These are phyloP conservation scores for Talaromyces sp. DNA, from an alignment of 2,329 filamentous ascomycete species.

Conservation along the genomic window DNA sequence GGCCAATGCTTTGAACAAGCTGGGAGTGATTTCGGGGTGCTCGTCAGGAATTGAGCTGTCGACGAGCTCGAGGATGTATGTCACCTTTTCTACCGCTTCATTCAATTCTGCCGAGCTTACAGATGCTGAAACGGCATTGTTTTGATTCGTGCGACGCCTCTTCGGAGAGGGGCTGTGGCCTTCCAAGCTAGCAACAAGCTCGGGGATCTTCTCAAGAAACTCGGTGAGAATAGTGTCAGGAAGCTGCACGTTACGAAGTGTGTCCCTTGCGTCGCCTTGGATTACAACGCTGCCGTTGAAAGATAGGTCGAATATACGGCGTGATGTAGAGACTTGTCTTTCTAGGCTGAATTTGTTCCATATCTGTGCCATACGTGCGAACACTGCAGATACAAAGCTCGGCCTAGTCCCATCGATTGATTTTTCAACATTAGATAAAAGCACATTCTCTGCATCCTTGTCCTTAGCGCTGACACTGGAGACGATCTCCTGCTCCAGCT, in stretches of 20 bases:
- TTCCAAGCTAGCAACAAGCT: constrained; percentile 63
- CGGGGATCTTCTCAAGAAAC: constrained; percentile 71
- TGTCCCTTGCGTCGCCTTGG: constrained; percentile 49
- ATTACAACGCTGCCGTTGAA: constrained; percentile 27
- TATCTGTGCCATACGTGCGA: constrained; percentile 64
- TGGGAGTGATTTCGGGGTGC: constrained; percentile 70
- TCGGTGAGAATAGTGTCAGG: constrained; percentile 66
- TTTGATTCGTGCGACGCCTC: constrained; percentile 71
- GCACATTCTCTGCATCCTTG: constrained; percentile 51
- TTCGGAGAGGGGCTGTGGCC: constrained; percentile 71
- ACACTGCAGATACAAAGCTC: constrained; percentile 60
- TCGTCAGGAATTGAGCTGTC: constrained; percentile 72
- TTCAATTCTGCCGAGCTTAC: constrained; percentile 62
- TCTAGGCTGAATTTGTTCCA: constrained; percentile 55
- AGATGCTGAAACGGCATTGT: constrained; percentile 59
- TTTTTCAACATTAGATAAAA: constrained; percentile 49
- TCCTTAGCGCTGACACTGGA: constrained; percentile 53
- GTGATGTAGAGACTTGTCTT: constrained; percentile 30
- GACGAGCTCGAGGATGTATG: constrained; percentile 82
- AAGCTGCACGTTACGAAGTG: constrained; percentile 69
- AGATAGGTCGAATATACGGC: constrained; percentile 39
- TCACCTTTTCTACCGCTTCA: constrained; percentile 68
- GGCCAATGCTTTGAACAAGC: constrained; percentile 77
- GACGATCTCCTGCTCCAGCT: constrained; percentile 52
- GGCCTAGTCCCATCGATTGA: constrained; percentile 41